phyloP scores from a whole-genome alignment of 2,329 filamentous ascomycete species.

The Xylariaceae sp. region DNA sequence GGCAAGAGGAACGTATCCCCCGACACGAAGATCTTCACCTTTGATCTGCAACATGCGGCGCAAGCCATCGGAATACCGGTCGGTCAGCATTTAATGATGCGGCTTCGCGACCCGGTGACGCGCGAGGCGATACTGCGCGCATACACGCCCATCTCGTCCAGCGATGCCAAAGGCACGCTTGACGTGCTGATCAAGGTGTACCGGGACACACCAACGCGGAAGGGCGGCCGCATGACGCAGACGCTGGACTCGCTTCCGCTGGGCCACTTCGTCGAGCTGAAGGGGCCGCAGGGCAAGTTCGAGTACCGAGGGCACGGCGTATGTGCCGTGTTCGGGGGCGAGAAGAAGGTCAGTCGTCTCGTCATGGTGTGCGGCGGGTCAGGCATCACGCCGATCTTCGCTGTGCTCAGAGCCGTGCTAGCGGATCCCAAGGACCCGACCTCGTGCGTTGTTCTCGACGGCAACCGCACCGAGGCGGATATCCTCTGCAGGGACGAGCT shows the following conservation, averaged over 20 bases:
- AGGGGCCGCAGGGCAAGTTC: constrained; percentile 83
- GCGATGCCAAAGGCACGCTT: constrained; percentile 55
- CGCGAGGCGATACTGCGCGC: constrained; percentile 73
- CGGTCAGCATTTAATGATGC: constrained; percentile 84
- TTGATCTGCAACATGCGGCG: constrained; percentile 65
- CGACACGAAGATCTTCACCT: constrained; percentile 78
- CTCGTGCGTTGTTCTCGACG: constrained; percentile 68
- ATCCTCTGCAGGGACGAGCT: constrained; percentile 76
- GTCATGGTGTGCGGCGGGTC: constrained; percentile 84
- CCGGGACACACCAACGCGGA: constrained; percentile 50
- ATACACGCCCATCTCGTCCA: constrained; percentile 78
- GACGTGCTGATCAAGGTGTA: constrained; percentile 84
- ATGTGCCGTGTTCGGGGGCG: constrained; percentile 56
- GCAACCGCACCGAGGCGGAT: constrained; percentile 72
- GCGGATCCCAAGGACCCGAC: constrained; percentile 60
- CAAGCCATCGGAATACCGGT: constrained; percentile 74
- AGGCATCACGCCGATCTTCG: constrained; percentile 90
- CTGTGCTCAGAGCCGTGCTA: constrained; percentile 72
- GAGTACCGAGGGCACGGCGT: constrained; percentile 67
- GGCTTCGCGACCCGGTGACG: constrained; percentile 66
- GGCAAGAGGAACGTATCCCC: constrained; percentile 65
- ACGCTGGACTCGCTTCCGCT: constrained; percentile 69
- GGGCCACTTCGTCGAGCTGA: constrained; percentile 75
- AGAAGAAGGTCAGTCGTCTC: constrained; percentile 60
- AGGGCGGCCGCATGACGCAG: constrained; percentile 77